Percentiles rank a stretch among this genome's conserved stretches.
phyloP scores from a whole-genome alignment of 208 protist species.

The Histomonas meleagridis region DNA sequence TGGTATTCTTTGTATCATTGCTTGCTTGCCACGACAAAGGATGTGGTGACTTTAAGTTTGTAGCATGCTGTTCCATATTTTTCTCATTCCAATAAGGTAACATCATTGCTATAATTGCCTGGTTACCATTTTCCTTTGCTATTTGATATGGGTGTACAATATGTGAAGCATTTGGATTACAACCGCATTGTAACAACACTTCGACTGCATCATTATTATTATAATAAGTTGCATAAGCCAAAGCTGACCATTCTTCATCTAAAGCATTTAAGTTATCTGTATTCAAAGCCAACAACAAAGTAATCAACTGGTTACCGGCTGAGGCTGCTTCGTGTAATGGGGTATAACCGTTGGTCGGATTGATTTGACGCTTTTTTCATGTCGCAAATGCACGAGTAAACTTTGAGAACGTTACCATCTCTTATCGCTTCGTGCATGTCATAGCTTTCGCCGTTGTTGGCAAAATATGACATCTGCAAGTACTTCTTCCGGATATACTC shows the following conservation, averaged over 20 bases:
- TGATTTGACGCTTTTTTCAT: no score
- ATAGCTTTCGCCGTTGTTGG: no score
- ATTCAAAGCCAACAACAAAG: neutral
- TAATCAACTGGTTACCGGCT: neutral
- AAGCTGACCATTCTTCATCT: neutral
- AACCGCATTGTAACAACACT: neutral
- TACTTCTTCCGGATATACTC: no score
- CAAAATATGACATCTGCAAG: no score
- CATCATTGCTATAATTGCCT: neutral
- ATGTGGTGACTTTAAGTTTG: no score
- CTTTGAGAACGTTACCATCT: no score
- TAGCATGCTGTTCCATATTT: no score
- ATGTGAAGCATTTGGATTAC: neutral
- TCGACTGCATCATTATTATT: neutral
- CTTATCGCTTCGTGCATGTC: no score
- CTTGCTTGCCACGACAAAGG: no score
- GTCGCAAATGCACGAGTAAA: no score
- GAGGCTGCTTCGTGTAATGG: neutral
- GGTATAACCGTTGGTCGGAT: no score
- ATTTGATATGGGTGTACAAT: neutral
- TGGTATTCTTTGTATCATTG: no score
- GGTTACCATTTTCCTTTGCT: neutral
- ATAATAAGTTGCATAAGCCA: slow-evolving; percentile 11
- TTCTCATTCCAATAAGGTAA: neutral
- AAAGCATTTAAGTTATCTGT: neutral